Base-by-base conservation (phyloP, 1,284 basidiomycete species). In the Trichosporon sp. region DNA sequence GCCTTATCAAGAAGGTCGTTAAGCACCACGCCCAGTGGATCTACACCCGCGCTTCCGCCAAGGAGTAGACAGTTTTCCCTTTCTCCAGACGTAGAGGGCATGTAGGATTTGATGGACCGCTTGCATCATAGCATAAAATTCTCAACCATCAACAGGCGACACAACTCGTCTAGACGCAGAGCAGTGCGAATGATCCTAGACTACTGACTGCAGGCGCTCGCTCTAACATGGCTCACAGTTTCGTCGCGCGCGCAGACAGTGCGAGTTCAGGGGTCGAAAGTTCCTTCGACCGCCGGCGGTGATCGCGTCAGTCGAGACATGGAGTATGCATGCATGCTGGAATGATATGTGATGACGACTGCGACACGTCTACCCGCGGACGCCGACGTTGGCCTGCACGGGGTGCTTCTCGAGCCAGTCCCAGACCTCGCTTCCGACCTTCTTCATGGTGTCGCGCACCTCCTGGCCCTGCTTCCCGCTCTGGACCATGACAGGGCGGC, bases 21-120 rank as follows among this genome's bases (percentile, higher is more conserved):
- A 95, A 98, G 87, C 95, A 97, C 88, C 90, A 92, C 80, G 87
- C 88, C 73, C 96, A 99, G 86, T 87, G 96, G 81, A 90, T 98
- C 80, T 98, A 82, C 80, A 83, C 83, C 75, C 78, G 83, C 68
- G 82, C 83, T 65, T 81, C 79, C 73, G 81, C 73, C 73, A 80
- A 79, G 75, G 79, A 79, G 71, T 81, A 81, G 72, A 51, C 21
- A 74, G 62, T 32, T 27, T 44, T n/a, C n/a, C n/a, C n/a, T 15
- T 29, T 23, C 62, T 8, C 13, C 13, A 38, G 53, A 31, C 47
- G 67, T 68, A 65, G 67, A 51, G 38, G 62, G 67, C 64, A 64
- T 72, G 68, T 72, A 69, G 68, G 68, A 69, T 69, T 69, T 68
- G 66, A 70, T 70, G 70, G 68, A 72, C 68, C 51, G 66, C 62